Percentiles rank a stretch among this genome's conserved stretches.
These are phyloP conservation scores for Aspergillus hancockii DNA, from an alignment of 495 filamentous ascomycete genomes.

Conservation along the genomic window DNA sequence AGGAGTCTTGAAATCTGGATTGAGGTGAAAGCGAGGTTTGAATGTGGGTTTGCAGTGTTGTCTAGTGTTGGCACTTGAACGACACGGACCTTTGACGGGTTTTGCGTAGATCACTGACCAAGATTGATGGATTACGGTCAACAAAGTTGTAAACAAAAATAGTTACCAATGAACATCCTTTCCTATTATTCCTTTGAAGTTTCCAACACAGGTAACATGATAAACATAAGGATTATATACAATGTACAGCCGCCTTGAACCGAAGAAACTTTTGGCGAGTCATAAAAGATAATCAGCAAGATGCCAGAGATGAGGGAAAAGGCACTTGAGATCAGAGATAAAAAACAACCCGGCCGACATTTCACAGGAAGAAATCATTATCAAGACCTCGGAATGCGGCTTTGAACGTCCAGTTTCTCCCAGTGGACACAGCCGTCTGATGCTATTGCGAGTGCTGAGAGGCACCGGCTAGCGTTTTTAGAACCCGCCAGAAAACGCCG, in stretches of 20 bases:
- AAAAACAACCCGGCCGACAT: not conserved
- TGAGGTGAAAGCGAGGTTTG: too few relatives aligned
- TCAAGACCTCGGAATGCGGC: not conserved
- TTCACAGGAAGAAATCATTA: not conserved
- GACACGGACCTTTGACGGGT: too few relatives aligned
- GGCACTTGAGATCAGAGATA: not conserved
- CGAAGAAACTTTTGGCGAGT: slow-evolving; percentile 12
- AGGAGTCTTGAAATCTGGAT: too few relatives aligned
- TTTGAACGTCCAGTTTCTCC: not conserved
- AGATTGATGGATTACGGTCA: too few relatives aligned
- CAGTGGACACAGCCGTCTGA: not conserved
- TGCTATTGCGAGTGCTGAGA: slow-evolving; percentile 11
- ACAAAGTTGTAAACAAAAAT: too few relatives aligned
- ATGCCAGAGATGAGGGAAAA: slow-evolving; percentile 10
- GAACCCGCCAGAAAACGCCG: slow-evolving; percentile 48
- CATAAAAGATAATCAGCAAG: slow-evolving; percentile 12
- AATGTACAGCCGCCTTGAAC: slow-evolving; percentile 11
- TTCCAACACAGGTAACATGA: slow-evolving; percentile 5
- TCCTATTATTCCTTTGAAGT: slow-evolving; percentile 7
- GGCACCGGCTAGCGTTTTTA: slow-evolving; percentile 38
- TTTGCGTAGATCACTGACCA: too few relatives aligned
- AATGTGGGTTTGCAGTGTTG: too few relatives aligned
- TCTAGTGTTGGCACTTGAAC: too few relatives aligned
- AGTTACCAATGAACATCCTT: not conserved
- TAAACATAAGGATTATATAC: slow-evolving; percentile 19